These are phyloP conservation scores for Globisporangium nodosum DNA, from an alignment of 352 stramenopile genomes.

Conservation along the genomic window DNA sequence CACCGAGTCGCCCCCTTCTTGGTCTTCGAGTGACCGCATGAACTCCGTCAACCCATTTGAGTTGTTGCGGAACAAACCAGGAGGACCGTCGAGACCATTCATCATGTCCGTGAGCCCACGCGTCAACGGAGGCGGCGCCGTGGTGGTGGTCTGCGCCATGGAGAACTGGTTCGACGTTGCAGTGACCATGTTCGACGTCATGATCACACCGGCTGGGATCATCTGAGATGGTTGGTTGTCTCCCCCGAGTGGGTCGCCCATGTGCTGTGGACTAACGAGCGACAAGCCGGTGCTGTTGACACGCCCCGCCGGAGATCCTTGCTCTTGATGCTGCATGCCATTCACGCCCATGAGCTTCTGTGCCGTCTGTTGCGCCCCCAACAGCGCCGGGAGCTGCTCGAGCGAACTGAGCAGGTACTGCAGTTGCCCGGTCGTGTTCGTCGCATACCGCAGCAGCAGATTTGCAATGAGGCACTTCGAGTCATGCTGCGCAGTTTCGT, in stretches of 20 bases:
- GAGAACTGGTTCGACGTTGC: conserved; percentile 47
- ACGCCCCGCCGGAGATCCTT: conserved; percentile 11
- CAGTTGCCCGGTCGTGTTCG: conserved; percentile 69
- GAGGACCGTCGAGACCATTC: conserved; percentile 61
- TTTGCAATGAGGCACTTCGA: conserved; percentile 83
- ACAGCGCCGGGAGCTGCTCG: conserved; percentile 60
- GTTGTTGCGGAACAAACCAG: conserved; percentile 66
- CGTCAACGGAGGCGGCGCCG: conserved; percentile 24
- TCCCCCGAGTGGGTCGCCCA: conserved; percentile 23
- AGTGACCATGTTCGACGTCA: conserved; percentile 50
- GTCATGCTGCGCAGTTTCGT: conserved; percentile 77
- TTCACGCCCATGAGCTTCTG: conserved; percentile 40
- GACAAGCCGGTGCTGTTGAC: conserved; percentile 8
- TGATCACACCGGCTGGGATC: conserved; percentile 62
- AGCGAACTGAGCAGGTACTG: conserved; percentile 78
- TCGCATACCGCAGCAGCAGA: conserved; percentile 72
- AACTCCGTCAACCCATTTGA: conserved; percentile 74
- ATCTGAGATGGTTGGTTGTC: conserved; percentile 35
- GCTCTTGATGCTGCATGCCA: conserved; percentile 19
- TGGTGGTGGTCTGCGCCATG: conserved; percentile 31
- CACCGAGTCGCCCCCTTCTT: conserved; percentile 48
- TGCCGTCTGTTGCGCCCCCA: conserved; percentile 39
- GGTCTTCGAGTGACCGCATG: conserved; percentile 70
- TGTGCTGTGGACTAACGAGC: conserved; percentile 46
- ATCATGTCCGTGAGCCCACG: conserved; percentile 60